Base-by-base conservation (phyloP, 208 protist genomes). In the Leishmania tropica region DNA sequence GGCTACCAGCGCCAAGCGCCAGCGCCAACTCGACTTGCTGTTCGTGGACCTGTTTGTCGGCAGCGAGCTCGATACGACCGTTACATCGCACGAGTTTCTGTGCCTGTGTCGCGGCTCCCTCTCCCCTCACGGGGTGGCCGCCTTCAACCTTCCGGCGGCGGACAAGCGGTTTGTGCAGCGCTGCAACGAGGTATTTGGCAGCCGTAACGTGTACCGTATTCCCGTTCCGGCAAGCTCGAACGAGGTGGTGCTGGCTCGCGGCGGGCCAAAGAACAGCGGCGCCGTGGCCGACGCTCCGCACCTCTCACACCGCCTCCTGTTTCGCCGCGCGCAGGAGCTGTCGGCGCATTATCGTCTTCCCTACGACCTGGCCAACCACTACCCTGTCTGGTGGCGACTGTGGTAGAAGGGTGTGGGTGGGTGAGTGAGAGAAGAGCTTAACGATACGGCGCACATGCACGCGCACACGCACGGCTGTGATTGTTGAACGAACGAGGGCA, bases 11-110 rank as follows among this genome's bases (percentile, higher is more conserved):
- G 75, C 77, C 42, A 74, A 24, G 67, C 83, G 83, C 2, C 83
- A 81, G 56, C 83, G 64, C 53, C 83, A 81, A n/a, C 91, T 93
- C 47, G 95, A 97, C 74, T 37, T 96, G 5, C 81, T 97, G 42
- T 96, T 97, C 84, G 89, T 97, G 10, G 95, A 97, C 80, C 47
- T 95, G 28, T 97, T 96, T 78, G 84, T 94, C 31, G 95, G 95
- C 47, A 96, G 93, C 75, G 85, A 90, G 78, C 65, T 90, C 21
- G 79, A 90, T 51, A 75, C 35, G 15, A 79, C 83, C 71, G 77
- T 96, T 6, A 88, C 83, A 48, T 88, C 87, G 21, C n/a, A 76
- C 24, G 76, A 71, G 37, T 97, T 97, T 75, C 45, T 96, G 17
- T 68, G 83, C 28, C 86, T 92, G 47, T 95, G 91, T 80, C 86